These are phyloP conservation scores for Microcos paniculata DNA, from an alignment of 345 rosid genomes.

Conservation along the genomic window DNA sequence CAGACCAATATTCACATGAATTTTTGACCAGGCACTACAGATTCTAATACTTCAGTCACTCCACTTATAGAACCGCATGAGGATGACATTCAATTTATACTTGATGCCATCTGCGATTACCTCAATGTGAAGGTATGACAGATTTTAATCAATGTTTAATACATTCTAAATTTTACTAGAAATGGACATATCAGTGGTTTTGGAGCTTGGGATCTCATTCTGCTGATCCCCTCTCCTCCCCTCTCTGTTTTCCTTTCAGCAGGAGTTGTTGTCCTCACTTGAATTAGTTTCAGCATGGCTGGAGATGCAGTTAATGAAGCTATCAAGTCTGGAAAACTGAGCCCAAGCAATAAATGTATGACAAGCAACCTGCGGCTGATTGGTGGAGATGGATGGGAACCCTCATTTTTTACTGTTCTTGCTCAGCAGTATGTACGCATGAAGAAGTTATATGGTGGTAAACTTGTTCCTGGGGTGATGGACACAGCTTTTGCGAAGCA, in stretches of 20 bases:
- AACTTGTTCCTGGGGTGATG: conserved; percentile 86
- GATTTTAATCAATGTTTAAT: conserved; percentile 3
- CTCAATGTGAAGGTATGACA: conserved; percentile 69
- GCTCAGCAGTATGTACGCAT: conserved; percentile 88
- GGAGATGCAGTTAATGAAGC: conserved; percentile 96
- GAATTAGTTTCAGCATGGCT: conserved; percentile 82
- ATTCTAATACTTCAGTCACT: conserved; percentile 78
- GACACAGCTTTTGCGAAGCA: conserved; percentile 89
- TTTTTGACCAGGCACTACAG: conserved; percentile 66
- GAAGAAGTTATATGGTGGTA: conserved; percentile 72
- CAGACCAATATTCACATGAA: neutral
- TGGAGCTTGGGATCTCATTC: neutral
- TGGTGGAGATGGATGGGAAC: conserved; percentile 95
- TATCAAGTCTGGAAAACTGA: conserved; percentile 77
- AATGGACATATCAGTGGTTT: neutral
- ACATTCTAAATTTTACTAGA: neutral
- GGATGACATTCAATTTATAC: conserved; percentile 95
- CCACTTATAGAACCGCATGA: conserved; percentile 92
- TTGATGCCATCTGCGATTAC: conserved; percentile 95
- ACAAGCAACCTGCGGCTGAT: conserved; percentile 63
- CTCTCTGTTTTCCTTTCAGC: neutral
- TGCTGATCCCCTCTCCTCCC: neutral
- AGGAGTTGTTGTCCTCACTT: conserved; percentile 23
- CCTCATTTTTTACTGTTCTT: conserved; percentile 74
- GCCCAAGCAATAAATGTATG: conserved; percentile 59